Evolutionary conservation across 2,329 filamentous ascomycete genomes (phyloP), one percentile per base, ranked within the genome.

Genomic region (Spiromastix sp.): DNA sequence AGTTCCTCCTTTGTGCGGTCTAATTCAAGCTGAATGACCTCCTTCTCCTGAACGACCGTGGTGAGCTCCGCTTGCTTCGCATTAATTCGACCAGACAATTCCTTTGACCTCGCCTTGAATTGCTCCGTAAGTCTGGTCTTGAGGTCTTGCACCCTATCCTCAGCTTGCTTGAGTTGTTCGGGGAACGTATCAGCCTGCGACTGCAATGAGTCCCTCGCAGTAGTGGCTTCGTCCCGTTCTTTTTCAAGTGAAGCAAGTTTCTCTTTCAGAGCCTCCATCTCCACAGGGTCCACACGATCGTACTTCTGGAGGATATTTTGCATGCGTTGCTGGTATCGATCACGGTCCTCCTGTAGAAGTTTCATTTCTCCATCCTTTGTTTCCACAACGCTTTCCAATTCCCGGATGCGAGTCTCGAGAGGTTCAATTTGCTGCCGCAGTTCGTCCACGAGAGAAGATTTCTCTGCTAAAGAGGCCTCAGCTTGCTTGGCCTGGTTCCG

Each of bases 281-380:
- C 89, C 3, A 84, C 85, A 28, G 91, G 89, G 53, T 98, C 91
- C 34, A 93, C 85, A 37, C 89, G 84, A 47, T 94, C 87, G 53
- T 96, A 95, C 56, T 94, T 95, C 46, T 85, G 86, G 33, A 98
- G 74, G 42, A 98, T 95, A 48, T 93, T 85, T 54, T 96, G 86
- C 2, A 86, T 93, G 16, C 91, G 81, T 67, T 95, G 89, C 60
- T 94, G 86, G 84, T 89, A 95, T 39, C 85, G 77, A 54, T 96
- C 89, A 11, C 91, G 80, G 54, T 96, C 89, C 49, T 91, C 82
- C 46, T 93, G 82, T 7, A 96, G 71, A 43, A 95, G 73, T 50
- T 83, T 85, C 52, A 95, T 75, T 54, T 96, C 89, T 9, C 85
- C 85, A 46, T 93, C 81, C 49, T 87, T 81, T 45, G 81, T 83